Evolutionary conservation across 495 filamentous ascomycete species (phyloP), one percentile per base, ranked within the genome.

Genomic region (Podospora bellae-mahoneyi): DNA sequence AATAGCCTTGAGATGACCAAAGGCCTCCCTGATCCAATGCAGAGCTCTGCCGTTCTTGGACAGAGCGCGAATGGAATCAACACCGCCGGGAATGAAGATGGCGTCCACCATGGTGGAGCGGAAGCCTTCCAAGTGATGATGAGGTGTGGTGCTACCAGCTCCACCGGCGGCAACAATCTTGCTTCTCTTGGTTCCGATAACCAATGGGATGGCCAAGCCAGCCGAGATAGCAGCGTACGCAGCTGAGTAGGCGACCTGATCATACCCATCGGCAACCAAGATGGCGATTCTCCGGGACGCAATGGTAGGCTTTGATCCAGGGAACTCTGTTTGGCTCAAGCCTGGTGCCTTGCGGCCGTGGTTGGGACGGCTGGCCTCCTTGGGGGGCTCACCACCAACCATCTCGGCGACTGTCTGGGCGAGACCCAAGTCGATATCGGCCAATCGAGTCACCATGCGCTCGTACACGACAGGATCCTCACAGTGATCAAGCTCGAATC

Each of bases 401-500:
- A 86, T 83, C 60, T 85, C 84, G 0, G 90, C 88, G 9, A 94
- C 91, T 3, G 80, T 79, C 75, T 90, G 83, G 0, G 92, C 91
- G 4, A 96, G 88, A 1, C 81, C 81, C 1, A 93, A 76, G 68
- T 92, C 90, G 71, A 95, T 91, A 7, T 92, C 87, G 3, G 87
- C 80, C 4, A 95, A 80, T 26, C 93, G 88, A 61, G 89, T 79
- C 3, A 84, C 82, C 80, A 95, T 87, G 71, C 89, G 85, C 64
- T 87, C 82, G 74, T 94, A 96, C 23, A 97, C 92, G 27, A 91
- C 72, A 0, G 89, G 89, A 60, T 97, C 92, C 59, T 96, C 92
- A 77, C 93, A 96, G 78, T 96, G 93, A 72, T 93, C 91, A 6
- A 97, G 86, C 78, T 97, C 93, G 75, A 96, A 97, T 4, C 83